phyloP scores from a whole-genome alignment of 2,329 filamentous ascomycete species.

The Hirsutella rhossiliensis region DNA sequence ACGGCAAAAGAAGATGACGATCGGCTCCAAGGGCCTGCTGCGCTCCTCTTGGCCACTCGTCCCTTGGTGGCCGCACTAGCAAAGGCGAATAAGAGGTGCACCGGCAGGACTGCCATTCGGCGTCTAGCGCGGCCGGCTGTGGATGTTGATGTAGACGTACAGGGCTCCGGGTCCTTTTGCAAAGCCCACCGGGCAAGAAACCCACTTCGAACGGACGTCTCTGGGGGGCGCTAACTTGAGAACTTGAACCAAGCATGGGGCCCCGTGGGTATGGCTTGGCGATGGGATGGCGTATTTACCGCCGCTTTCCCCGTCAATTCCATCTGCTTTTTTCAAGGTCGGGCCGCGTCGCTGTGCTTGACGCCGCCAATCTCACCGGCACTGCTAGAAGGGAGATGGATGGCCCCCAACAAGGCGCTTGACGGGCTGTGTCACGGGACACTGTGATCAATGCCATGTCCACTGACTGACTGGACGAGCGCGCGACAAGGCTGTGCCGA shows the following conservation, averaged over 20 bases:
- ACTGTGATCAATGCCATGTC: too few relatives aligned
- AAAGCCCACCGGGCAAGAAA: constrained; percentile 8
- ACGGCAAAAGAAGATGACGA: too few relatives aligned
- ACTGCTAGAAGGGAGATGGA: too few relatives aligned
- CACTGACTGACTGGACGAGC: too few relatives aligned
- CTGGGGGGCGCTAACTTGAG: constrained; percentile 1
- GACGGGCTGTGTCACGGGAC: too few relatives aligned
- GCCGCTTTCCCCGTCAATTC: background rate
- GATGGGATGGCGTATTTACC: constrained; percentile 1
- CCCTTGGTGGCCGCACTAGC: background rate
- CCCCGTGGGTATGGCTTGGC: background rate
- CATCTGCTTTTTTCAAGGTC: background rate
- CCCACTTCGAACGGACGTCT: constrained; percentile 4
- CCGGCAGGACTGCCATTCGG: constrained; percentile 8
- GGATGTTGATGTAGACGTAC: background rate
- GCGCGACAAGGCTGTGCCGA: too few relatives aligned
- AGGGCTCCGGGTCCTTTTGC: constrained; percentile 12
- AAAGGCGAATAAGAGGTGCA: background rate
- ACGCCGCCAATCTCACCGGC: background rate
- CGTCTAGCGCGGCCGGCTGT: constrained; percentile 9
- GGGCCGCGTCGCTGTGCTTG: background rate
- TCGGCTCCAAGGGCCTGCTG: too few relatives aligned
- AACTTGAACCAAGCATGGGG: background rate
- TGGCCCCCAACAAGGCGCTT: too few relatives aligned
- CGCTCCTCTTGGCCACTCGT: too few relatives aligned